These are phyloP conservation scores for Candida yuanshanica DNA, from an alignment of 805 yeast species.

Conservation along the genomic window DNA sequence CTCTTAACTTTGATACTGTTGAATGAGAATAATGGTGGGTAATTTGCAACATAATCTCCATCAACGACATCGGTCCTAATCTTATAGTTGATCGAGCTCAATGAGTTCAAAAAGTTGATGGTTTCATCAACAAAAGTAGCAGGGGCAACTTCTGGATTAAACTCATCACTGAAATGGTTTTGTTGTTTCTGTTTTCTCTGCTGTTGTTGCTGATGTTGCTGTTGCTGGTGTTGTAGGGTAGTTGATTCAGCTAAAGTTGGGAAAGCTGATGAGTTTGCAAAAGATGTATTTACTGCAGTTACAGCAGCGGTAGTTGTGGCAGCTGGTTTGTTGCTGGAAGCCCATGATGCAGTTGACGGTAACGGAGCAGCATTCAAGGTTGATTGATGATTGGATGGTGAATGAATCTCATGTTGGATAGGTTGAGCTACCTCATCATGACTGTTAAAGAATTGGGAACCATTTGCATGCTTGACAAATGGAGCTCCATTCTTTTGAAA, in stretches of 20 bases:
- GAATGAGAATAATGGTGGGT: slow-evolving; percentile 48
- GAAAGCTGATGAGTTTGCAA: slow-evolving; percentile 49
- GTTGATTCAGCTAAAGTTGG: slow-evolving; percentile 49
- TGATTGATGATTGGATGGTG: slow-evolving; percentile 12
- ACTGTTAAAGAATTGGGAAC: slow-evolving; percentile 7
- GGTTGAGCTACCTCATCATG: slow-evolving; percentile 3
- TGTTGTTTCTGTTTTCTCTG: slow-evolving; percentile 24
- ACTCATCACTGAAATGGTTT: slow-evolving; percentile 19
- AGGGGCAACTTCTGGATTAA: slow-evolving; percentile 39
- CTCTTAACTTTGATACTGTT: slow-evolving; percentile 28
- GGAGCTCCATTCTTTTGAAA: slow-evolving; percentile 24
- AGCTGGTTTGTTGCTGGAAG: slow-evolving; percentile 22
- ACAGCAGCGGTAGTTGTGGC: slow-evolving; percentile 30
- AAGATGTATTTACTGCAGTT: slow-evolving; percentile 22
- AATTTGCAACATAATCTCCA: slow-evolving; percentile 20
- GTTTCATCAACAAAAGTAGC: slow-evolving; percentile 43
- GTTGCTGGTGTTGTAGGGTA: slow-evolving; percentile 28
- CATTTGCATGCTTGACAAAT: slow-evolving; percentile 19
- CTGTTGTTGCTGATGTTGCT: slow-evolving; percentile 23
- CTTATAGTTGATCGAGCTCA: slow-evolving; percentile 32
- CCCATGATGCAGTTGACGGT: slow-evolving; percentile 74
- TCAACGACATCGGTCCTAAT: slow-evolving; percentile 30
- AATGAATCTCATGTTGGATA: slow-evolving; percentile 3
- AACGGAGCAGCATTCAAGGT: slow-evolving; percentile 40
- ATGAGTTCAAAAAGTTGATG: slow-evolving; percentile 34